Evolutionary conservation across 345 rosid genomes (phyloP).

Genomic region (Pistacia integerrima): DNA sequence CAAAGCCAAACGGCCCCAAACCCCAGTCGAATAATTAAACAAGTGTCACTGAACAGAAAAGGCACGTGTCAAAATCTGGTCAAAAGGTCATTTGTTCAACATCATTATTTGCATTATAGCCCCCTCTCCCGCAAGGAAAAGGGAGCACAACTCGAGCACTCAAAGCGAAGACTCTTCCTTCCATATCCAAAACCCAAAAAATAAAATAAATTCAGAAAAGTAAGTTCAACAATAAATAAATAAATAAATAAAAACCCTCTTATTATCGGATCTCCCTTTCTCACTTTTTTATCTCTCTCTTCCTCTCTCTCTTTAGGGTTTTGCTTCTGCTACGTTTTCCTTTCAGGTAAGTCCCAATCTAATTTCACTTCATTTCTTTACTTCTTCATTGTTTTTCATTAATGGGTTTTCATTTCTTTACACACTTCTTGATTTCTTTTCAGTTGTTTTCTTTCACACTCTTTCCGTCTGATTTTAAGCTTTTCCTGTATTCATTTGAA

Average conservation of each 20-base stretch:
- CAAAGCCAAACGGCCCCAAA: no score
- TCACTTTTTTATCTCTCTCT: background rate
- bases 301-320: constrained; percentile 9
- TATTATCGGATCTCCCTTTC: background rate
- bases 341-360: constrained; percentile 7
- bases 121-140: background rate
- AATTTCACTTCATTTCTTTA: background rate
- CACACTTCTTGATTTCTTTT: background rate
- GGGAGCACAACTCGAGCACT: background rate
- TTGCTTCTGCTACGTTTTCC: constrained; percentile 12
- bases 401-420: background rate
- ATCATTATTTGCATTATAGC: background rate
- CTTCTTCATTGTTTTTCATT: background rate
- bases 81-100: background rate
- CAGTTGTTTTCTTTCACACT: background rate
- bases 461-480: background rate
- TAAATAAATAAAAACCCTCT: constrained; percentile 8
- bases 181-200: background rate
- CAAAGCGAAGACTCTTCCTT: background rate
- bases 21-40: no score
- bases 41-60: no score
- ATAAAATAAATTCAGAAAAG: background rate
- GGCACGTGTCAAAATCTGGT: background rate
- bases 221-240: background rate
- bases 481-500: background rate